Conservation (phyloP, 2,329 filamentous ascomycete genomes). For the Dactylellina parvicollis region DNA sequence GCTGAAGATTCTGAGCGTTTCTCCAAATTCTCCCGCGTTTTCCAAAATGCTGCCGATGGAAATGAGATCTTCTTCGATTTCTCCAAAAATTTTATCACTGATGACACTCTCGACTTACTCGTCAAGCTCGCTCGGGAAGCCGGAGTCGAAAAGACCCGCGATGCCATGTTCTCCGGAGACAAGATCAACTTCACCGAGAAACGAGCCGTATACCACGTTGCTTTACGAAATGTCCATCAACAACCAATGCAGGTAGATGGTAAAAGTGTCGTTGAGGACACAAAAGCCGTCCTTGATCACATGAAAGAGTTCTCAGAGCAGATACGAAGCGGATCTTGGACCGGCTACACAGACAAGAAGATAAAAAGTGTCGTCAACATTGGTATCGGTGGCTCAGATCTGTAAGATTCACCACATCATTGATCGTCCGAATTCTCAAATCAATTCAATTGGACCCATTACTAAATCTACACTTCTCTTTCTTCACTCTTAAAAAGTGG, state of each 20-base stretch:
- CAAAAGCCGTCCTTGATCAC: conserved; percentile 90
- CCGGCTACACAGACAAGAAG: conserved; percentile 96
- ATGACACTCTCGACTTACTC: conserved; percentile 87
- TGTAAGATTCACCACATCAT: conserved; percentile 70
- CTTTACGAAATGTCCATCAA: conserved; percentile 87
- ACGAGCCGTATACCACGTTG: conserved; percentile 93
- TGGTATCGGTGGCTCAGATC: conserved; percentile 96
- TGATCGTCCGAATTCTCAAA: too few relatives aligned
- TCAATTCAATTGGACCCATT: neutral
- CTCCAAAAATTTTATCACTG: conserved; percentile 92
- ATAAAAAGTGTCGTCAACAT: conserved; percentile 97
- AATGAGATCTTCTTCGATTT: conserved; percentile 97
- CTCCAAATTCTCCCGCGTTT: conserved; percentile 86
- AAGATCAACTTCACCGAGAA: conserved; percentile 99
- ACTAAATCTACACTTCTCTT: neutral
- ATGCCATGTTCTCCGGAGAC: conserved; percentile 96
- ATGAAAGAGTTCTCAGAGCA: conserved; percentile 99
- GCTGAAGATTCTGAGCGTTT: conserved; percentile 87
- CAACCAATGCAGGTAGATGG: conserved; percentile 69
- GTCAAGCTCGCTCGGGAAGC: conserved; percentile 92
- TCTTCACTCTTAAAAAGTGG: conserved; percentile 69
- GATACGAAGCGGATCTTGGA: conserved; percentile 94
- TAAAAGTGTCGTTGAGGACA: conserved; percentile 86
- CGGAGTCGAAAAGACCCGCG: conserved; percentile 88
- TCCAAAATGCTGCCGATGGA: conserved; percentile 79